These are phyloP conservation scores for Epichloe glyceriae DNA, from an alignment of 2,329 filamentous ascomycete species.

Conservation along the genomic window DNA sequence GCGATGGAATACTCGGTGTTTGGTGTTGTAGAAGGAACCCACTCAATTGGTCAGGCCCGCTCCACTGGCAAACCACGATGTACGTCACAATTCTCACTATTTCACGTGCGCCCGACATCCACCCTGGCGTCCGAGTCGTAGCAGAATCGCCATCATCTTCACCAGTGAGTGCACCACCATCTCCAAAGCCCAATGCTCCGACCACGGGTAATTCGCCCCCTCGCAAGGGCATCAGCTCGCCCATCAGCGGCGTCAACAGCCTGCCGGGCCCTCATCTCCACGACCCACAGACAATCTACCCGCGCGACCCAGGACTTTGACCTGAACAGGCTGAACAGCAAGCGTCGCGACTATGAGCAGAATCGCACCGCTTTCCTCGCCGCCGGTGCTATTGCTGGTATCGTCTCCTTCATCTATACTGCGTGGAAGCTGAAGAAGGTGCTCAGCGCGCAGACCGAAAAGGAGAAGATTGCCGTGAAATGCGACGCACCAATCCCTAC, in stretches of 20 bases:
- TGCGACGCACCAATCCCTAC: constrained; percentile 26
- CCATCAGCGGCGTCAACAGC: constrained; percentile 6
- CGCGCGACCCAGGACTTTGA: constrained; percentile 36
- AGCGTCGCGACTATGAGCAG: constrained; percentile 35
- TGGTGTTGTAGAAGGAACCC: too few species aligned
- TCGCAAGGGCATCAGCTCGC: constrained; percentile 3
- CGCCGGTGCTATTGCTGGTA: constrained; percentile 35
- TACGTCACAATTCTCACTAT: background rate
- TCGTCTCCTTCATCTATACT: constrained; percentile 38
- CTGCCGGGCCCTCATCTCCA: constrained; percentile 18
- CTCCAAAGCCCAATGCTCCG: constrained; percentile 2
- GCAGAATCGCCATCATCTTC: background rate
- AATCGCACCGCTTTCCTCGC: constrained; percentile 39
- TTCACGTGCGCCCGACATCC: too few species aligned
- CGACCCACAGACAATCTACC: constrained; percentile 11
- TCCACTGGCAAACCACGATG: background rate
- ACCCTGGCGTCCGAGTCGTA: background rate
- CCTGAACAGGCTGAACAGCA: constrained; percentile 32
- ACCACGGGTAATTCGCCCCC: constrained; percentile 1
- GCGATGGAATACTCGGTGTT: too few species aligned
- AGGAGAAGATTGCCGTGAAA: constrained; percentile 29
- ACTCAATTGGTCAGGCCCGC: background rate
- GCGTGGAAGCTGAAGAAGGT: constrained; percentile 37
- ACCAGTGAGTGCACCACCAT: background rate
- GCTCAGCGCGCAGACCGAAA: constrained; percentile 19